Base-by-base conservation (phyloP, 129 eudicot genomes). In the Oenanthe sinensis region DNA sequence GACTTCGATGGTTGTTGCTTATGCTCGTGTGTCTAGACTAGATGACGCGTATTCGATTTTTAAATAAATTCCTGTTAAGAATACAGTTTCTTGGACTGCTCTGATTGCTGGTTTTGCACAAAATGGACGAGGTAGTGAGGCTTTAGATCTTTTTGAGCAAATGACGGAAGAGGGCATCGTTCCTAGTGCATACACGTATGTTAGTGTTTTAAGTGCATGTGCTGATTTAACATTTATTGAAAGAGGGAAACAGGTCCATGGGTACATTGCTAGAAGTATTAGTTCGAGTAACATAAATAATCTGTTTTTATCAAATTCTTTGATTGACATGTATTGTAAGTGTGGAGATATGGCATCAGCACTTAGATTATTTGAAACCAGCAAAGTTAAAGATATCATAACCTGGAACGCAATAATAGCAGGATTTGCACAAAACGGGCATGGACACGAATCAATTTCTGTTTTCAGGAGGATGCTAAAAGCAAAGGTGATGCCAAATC, bases 1-100 rank as follows among this genome's bases (percentile, higher is more conserved):
- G 91, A 87, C 91, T 55, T 87, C 91, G 4, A 83, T 87, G 87
- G 75, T 87, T 71, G 88, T 62, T 67, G 87, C 87, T 78, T 87
- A 80, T 76, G 69, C 79, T 12, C 75, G 63, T 15, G 83, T 81
- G 17, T 77, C 79, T 19, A 84, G 85, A 75, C 2, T 87, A 44
- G 81, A 75, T 6, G 86, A 87, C 50, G 88, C 88, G n/a, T 82
- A 63, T 58, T 6, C 20, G 74, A 15, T 87, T 74, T 87, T 87
- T 77, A 37, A 75, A 74, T 74, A 77, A 63, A 87, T 85, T 88
- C 83, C 90, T 3, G 63, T 65, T n/a, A 87, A 70, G 79, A 87
- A 87, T 42, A 76, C 78, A 6, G 86, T 87, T 76, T 79, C 88
- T 75, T 87, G 90, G 90, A 84, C 90, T 37, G 84, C 90, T 77